Base-by-base conservation (phyloP, 768 basidiomycete genomes). In the Suillus luteus region DNA sequence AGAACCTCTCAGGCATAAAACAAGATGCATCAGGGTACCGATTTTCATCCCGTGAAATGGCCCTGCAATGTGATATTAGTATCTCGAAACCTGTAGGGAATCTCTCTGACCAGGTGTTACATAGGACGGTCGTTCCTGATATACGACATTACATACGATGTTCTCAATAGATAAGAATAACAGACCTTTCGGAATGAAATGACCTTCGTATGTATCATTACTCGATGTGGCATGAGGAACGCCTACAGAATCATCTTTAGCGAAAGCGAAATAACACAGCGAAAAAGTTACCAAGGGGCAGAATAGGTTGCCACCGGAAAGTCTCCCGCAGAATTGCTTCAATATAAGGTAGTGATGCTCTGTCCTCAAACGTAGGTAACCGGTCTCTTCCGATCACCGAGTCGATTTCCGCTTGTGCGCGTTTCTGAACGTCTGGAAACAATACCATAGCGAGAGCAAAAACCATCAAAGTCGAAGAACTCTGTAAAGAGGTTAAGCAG, bases 121-220 rank as follows among this genome's bases (percentile, higher is more conserved):
- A 35, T 10, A 55, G 19, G 5, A 62, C 22, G 14, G 27, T 31
- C 5, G 33, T 54, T 44, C 62, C 62, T 62, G 12, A 19, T 52
- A 5, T 52, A 19, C 1, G 17, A 31, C 19, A 5, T 52, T 52
- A 52, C 15, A 52, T 9, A 19, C 19, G 8, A 31, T 19, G 2
- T 31, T 17, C 1, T 31, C 15, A 31, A 4, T 31, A 9, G 3
- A 52, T 15, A 31, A 10, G 9, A 19, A 52, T 10, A 19, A 48
- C 19, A 14, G 61, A 48, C 85, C 85, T 62, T 77, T 77, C 2
- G 86, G 86, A 41, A 87, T 87, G 9, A 82, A 71, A 63, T 80
- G 82, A 15, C 79, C 78, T 24, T 74, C 68, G 62, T 81, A 82
- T 17, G 72, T 62, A 55, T 82, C 80, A 58, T 78, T 76, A 43